Percentiles rank a stretch among this genome's conserved stretches.
phyloP scores from a whole-genome alignment of 129 eudicot species.

The Erigeron canadensis region DNA sequence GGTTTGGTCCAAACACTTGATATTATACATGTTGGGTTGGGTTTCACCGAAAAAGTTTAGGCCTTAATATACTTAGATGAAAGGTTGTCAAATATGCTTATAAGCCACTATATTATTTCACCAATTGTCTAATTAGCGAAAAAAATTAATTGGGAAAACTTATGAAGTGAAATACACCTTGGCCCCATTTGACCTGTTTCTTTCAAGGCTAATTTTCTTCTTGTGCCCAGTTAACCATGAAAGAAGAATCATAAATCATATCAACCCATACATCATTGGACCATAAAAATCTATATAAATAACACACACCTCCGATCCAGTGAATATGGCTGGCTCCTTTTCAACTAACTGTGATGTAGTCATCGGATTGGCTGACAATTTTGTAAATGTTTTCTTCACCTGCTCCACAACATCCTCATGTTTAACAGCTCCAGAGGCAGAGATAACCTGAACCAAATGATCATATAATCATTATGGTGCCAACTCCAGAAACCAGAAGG shows the following conservation, averaged over 20 bases:
- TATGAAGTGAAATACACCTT: neutral
- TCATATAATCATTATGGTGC: constrained; percentile 8
- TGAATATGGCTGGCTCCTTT: constrained; percentile 79
- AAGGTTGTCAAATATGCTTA: neutral
- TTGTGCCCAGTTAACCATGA: neutral
- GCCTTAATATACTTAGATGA: too few relatives aligned
- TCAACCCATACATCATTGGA: neutral
- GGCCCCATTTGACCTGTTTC: neutral
- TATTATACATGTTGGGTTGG: too few relatives aligned
- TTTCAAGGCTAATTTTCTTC: neutral
- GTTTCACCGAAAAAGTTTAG: too few relatives aligned
- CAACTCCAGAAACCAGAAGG: neutral
- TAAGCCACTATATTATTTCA: neutral
- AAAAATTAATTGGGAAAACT: neutral
- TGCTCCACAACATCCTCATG: constrained; percentile 90
- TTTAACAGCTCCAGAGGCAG: constrained; percentile 92
- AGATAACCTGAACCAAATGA: constrained; percentile 57
- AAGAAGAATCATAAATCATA: neutral
- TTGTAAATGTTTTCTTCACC: constrained; percentile 66
- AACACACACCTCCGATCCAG: constrained; percentile 90
- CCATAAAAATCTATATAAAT: neutral
- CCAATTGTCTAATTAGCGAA: neutral
- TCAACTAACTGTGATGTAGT: constrained; percentile 72
- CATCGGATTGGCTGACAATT: constrained; percentile 63
- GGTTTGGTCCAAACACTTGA: neutral